Conservation (phyloP, 1,284 basidiomycete species). For the Agroathelia rolfsii region DNA sequence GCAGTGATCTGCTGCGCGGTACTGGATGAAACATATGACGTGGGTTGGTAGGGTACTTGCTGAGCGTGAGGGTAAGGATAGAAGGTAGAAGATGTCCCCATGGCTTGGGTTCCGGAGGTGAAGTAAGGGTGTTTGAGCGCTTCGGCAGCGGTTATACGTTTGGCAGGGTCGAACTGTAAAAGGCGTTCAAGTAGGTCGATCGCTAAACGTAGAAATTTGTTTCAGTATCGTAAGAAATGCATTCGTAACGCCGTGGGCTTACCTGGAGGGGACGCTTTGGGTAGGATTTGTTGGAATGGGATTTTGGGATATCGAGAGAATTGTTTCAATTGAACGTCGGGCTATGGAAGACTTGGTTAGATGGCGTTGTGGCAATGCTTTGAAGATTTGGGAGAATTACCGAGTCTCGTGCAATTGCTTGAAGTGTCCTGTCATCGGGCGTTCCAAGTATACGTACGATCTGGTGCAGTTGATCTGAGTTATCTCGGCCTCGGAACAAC, state of each 20-base stretch:
- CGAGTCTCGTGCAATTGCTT: slow-evolving; percentile 87
- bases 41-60: no score
- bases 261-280: slow-evolving; percentile 89
- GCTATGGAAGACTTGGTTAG: slow-evolving; percentile 35
- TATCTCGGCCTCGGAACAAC: slow-evolving; percentile 94
- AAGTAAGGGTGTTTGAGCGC: slow-evolving; percentile 94
- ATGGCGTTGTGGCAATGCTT: slow-evolving; percentile 6
- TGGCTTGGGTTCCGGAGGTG: slow-evolving; percentile 58
- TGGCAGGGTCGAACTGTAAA: slow-evolving; percentile 92
- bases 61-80: slow-evolving; percentile 54
- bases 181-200: slow-evolving; percentile 92
- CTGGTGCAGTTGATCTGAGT: slow-evolving; percentile 94
- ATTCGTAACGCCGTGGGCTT: slow-evolving; percentile 13
- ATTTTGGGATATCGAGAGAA: slow-evolving; percentile 91
- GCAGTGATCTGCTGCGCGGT: no score
- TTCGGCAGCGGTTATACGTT: slow-evolving; percentile 87
- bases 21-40: no score
- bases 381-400: slow-evolving; percentile 28
- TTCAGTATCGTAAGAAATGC: neutral
- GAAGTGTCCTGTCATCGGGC: slow-evolving; percentile 81
- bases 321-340: slow-evolving; percentile 82
- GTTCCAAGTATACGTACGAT: slow-evolving; percentile 98
- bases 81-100: slow-evolving; percentile 59
- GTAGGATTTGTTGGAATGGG: slow-evolving; percentile 81
- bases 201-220: no score